Conservation (phyloP, 192 early-diverging fungal genomes). For the Thamnidium elegans region DNA sequence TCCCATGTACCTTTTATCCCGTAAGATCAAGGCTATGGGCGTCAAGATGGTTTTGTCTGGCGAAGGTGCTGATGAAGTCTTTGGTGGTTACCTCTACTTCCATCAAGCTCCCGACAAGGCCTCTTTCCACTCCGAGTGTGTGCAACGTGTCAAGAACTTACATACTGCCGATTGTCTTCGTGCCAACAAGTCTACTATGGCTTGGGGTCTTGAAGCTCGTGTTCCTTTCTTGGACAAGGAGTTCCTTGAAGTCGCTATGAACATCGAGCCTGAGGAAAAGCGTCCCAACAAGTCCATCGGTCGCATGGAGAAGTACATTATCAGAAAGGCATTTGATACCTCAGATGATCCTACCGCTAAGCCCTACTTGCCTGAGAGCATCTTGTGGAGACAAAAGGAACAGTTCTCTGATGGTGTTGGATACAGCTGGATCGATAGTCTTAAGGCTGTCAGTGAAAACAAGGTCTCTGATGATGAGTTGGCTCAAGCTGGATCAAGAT, state of each 20-base stretch:
- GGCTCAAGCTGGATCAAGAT: constrained; percentile 61
- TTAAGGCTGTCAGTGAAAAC: constrained; percentile 70
- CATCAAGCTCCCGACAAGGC: constrained; percentile 84
- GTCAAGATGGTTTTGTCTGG: constrained; percentile 99
- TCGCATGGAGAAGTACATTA: constrained; percentile 91
- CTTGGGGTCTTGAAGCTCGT: constrained; percentile 98
- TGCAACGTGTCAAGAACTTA: constrained; percentile 93
- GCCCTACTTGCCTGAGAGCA: constrained; percentile 84
- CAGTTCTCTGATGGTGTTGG: constrained; percentile 99
- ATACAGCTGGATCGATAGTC: constrained; percentile 94
- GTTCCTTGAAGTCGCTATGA: constrained; percentile 93
- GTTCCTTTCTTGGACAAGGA: constrained; percentile 95
- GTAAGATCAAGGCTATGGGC: constrained; percentile 97
- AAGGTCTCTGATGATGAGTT: constrained; percentile 80
- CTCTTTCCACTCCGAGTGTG: constrained; percentile 89
- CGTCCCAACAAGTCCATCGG: constrained; percentile 56
- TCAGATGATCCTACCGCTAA: constrained; percentile 60
- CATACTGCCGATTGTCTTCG: constrained; percentile 95
- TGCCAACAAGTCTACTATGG: constrained; percentile 99
- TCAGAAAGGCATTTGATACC: constrained; percentile 94
- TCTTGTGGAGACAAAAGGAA: constrained; percentile 99
- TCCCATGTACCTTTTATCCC: constrained; percentile 96
- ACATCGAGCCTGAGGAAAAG: constrained; percentile 81
- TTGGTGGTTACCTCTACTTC: constrained; percentile 99
- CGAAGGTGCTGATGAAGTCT: constrained; percentile 95